Base-by-base conservation (phyloP, 192 early-diverging fungal species). In the Kickxella alabastrina region DNA sequence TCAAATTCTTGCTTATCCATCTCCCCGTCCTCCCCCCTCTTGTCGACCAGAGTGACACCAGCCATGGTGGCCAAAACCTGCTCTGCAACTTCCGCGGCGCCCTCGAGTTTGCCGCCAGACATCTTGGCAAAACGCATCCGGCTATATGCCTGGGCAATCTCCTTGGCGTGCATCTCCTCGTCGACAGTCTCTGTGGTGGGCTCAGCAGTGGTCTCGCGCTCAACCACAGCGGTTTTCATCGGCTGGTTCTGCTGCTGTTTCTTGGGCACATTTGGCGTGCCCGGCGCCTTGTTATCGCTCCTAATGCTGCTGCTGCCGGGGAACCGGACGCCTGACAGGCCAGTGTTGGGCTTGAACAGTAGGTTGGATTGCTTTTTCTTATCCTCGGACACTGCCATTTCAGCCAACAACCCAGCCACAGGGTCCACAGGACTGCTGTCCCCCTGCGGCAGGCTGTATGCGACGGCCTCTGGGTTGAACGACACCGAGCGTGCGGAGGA, bases 61-160 rank as follows among this genome's bases (percentile, higher is more conserved):
- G 66, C 44, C 9, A 19, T 40, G 1, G 42, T 21, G 10, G 22
- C 40, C 17, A 76, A 53, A 4, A 69, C 54, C 12, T 29, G 43
- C 29, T 76, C 73, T 1, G 73, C 73, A 10, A 65, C 14, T 2
- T 43, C 47, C 5, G 72, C 72, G 7, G 58, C 62, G 1, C 43
- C 62, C 14, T 69, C 66, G 24, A 76, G 32, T 24, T 55, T 46
- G 3, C 73, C 66, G 2, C 62, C 36, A 2, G 54, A 43, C 60
- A 69, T 50, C 14, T 45, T 49, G 7, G 29, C 40, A 36, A 41
- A 52, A 0, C 73, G 61, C 61, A 61, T 65, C 6, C 54, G 57
- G 27, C 28, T 53, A 41, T 76, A 76, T 10, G 62, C 48, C 38
- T 66, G 73, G 0, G 65, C 53, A n/a, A 76, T 76, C 43, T 76